Conservation (phyloP, 768 basidiomycete species). For the Epithele typhae region DNA sequence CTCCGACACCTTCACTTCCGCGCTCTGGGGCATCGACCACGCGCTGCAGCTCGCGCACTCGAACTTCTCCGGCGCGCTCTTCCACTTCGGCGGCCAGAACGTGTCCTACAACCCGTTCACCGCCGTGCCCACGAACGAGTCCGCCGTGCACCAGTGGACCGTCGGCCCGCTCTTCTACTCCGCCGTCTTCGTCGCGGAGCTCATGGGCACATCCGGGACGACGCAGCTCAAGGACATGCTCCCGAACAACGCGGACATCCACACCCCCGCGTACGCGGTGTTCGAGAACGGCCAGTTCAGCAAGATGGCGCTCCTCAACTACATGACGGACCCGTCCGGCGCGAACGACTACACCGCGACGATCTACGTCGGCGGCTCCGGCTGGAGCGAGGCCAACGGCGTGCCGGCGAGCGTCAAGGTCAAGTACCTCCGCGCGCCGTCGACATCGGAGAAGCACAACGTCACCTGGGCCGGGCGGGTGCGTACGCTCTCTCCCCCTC, state of each 20-base stretch:
- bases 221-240: conserved; percentile 41
- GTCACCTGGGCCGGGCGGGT: conserved; percentile 51
- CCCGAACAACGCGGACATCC: conserved; percentile 27
- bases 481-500: background rate
- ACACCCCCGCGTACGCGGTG: conserved; percentile 43
- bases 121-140: conserved; percentile 41
- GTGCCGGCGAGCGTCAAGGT: conserved; percentile 27
- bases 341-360: conserved; percentile 35
- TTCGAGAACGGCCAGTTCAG: conserved; percentile 43
- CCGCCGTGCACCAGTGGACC: conserved; percentile 36
- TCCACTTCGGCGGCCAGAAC: conserved; percentile 46
- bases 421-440: conserved; percentile 34
- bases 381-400: conserved; percentile 32
- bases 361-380: conserved; percentile 30
- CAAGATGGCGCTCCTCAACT: conserved; percentile 47
- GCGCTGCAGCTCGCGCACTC: conserved; percentile 44
- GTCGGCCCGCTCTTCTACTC: conserved; percentile 46
- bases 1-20: conserved; percentile 44
- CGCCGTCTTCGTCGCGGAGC: conserved; percentile 42
- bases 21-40: conserved; percentile 49
- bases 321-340: conserved; percentile 36
- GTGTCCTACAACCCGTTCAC: conserved; percentile 42
- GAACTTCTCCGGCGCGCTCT: conserved; percentile 44
- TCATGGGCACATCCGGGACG: conserved; percentile 37
- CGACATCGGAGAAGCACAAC: conserved; percentile 37